Evolutionary conservation across 768 basidiomycete genomes (phyloP), one percentile per base, ranked within the genome.

Genomic region (Tricholoma terreum): DNA sequence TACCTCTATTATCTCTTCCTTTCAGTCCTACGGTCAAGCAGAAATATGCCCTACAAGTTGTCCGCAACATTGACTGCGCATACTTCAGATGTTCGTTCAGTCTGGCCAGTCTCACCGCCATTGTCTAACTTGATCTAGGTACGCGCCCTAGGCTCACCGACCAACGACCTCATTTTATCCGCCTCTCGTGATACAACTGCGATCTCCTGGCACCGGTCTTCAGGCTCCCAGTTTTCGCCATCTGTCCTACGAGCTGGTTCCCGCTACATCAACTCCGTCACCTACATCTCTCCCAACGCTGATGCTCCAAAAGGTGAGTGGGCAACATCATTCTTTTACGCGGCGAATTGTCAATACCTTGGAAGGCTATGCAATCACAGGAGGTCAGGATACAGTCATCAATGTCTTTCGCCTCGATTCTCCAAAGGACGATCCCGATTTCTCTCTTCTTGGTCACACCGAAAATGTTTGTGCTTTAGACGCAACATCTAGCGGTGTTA

Each of bases 111-210:
- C 27, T 12, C 50, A 36, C 52, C 50, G 17, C 52, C 38, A 24
- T 54, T 55, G 34, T 59, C 60, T 65, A 49, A 68, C 63, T 49
- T 52, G 55, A 65, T 63, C 35, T 67, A 96, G 92, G 94, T 96
- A 62, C 88, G 93, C 67, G 89, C 85, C 34, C 77, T 98, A 59
- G 83, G 75, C 53, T 85, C 91, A 43, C 91, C 93, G 34, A 84
- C 84, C 27, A 77, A 90, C 71, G 77, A 85, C 63, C 80, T 93
- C 60, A 76, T 98, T 61, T 79, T 98, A 59, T 97, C 94, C 19
- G 90, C 89, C 58, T 97, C 95, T 46, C 85, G 95, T 68, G 95
- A 98, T 79, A 78, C 90, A 14, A 92, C 93, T 40, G 90, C 93
- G 62, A 92, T 95, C 69, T 78, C 86, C 30, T 98, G 95, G 96